These are phyloP conservation scores for Vaccinium myrtillus DNA, from an alignment of 148 eudicot genomes.

Conservation along the genomic window DNA sequence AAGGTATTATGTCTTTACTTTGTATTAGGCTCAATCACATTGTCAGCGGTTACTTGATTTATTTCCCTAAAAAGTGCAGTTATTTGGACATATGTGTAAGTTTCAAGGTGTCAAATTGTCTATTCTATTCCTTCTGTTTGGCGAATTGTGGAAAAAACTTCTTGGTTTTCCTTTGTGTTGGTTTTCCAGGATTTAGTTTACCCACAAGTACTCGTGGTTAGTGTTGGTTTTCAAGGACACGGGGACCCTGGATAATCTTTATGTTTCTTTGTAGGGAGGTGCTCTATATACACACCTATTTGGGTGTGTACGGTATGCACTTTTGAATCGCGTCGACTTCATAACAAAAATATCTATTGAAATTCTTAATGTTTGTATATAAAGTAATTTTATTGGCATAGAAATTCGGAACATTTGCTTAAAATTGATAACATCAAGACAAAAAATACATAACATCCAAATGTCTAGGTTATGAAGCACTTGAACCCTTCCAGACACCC, in stretches of 20 bases:
- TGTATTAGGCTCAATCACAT: not conserved
- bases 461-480: not conserved
- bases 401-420: not conserved
- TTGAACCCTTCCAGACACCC: not conserved
- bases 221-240: not conserved
- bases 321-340: not conserved
- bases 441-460: not conserved
- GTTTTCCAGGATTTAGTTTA: not conserved
- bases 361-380: not conserved
- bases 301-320: not conserved
- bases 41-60: not conserved
- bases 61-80: not conserved
- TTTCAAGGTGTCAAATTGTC: not conserved
- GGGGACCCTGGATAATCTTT: not conserved
- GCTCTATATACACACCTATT: not conserved
- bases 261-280: not conserved
- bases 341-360: not conserved
- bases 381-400: not conserved
- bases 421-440: not conserved
- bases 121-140: not conserved
- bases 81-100: not conserved
- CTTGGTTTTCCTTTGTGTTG: too few species aligned
- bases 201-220: not conserved
- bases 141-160: not conserved
- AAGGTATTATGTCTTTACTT: constrained; percentile 30